phyloP scores from a whole-genome alignment of 1,139 yeast species.

The Wickerhamiella pararugosa region DNA sequence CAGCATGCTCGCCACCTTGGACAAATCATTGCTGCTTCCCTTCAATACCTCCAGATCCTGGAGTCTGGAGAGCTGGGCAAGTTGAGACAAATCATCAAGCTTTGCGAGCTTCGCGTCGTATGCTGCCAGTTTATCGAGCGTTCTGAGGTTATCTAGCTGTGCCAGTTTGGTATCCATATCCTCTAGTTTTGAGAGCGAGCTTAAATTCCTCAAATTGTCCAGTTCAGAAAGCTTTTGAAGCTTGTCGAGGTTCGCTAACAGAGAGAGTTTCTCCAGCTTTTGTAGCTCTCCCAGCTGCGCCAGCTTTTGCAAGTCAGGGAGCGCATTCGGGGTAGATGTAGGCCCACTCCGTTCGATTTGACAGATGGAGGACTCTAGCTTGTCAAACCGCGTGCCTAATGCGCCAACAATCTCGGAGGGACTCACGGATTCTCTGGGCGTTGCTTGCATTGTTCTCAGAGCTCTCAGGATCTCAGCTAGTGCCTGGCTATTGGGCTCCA shows the following conservation, averaged over 20 bases:
- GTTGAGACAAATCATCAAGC: not conserved
- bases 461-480: too few species aligned
- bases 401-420: too few species aligned
- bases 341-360: too few species aligned
- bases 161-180: not conserved
- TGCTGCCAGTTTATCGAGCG: slow-evolving; percentile 2
- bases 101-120: not conserved
- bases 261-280: not conserved
- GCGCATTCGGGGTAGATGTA: too few species aligned
- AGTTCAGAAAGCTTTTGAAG: not conserved
- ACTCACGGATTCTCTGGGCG: too few species aligned
- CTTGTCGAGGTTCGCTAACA: not conserved
- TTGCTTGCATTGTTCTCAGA: too few species aligned
- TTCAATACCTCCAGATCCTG: too few species aligned
- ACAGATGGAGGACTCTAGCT: too few species aligned
- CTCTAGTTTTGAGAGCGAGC: not conserved
- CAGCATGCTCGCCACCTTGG: too few species aligned
- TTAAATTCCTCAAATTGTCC: not conserved
- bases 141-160: slow-evolving; percentile 1
- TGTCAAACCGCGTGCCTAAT: too few species aligned
- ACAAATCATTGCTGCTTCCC: too few species aligned
- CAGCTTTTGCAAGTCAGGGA: not conserved
- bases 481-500: too few species aligned
- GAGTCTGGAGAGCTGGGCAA: not conserved
- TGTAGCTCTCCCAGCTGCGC: not conserved